Evolutionary conservation across 148 eudicot genomes (phyloP).

Genomic region (Rheum nobile): DNA sequence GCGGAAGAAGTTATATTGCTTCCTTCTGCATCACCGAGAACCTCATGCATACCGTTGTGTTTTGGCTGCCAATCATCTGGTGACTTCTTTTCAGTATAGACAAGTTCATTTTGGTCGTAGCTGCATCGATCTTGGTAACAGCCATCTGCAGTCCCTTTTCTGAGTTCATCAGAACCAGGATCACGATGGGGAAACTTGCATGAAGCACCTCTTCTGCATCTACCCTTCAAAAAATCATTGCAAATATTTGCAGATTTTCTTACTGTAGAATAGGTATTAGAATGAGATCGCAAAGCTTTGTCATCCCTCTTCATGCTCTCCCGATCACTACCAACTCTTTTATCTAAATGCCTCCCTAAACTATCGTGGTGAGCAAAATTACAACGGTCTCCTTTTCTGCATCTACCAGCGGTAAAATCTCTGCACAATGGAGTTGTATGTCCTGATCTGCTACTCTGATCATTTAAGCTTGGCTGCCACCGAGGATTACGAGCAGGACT

Average conservation of each 20-base stretch:
- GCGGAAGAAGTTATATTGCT: not conserved
- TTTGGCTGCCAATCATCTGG: not conserved
- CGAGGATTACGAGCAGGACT: slow-evolving; percentile 12
- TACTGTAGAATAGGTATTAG: slow-evolving; percentile 4
- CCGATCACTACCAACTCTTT: not conserved
- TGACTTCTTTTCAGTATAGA: not conserved
- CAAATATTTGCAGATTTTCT: slow-evolving; percentile 1
- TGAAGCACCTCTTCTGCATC: slow-evolving; percentile 10
- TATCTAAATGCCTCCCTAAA: slow-evolving; percentile 9
- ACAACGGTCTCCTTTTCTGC: slow-evolving; percentile 18
- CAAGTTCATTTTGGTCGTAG: not conserved
- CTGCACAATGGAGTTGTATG: slow-evolving; percentile 15
- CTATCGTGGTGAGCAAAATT: slow-evolving; percentile 14
- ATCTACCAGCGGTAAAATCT: slow-evolving; percentile 20
- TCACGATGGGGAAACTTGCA: slow-evolving; percentile 11
- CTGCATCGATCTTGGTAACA: not conserved
- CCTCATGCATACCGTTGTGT: not conserved
- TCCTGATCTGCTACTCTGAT: slow-evolving; percentile 11
- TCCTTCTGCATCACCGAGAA: not conserved
- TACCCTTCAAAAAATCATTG: slow-evolving; percentile 12
- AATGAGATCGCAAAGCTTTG: slow-evolving; percentile 7
- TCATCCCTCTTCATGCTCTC: slow-evolving; percentile 7
- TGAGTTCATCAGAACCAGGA: slow-evolving; percentile 7
- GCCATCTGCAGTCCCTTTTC: slow-evolving; percentile 8
- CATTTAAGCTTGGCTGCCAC: slow-evolving; percentile 8